Conservation (phyloP, 2,329 filamentous ascomycete species). For the Exophiala sp. region DNA sequence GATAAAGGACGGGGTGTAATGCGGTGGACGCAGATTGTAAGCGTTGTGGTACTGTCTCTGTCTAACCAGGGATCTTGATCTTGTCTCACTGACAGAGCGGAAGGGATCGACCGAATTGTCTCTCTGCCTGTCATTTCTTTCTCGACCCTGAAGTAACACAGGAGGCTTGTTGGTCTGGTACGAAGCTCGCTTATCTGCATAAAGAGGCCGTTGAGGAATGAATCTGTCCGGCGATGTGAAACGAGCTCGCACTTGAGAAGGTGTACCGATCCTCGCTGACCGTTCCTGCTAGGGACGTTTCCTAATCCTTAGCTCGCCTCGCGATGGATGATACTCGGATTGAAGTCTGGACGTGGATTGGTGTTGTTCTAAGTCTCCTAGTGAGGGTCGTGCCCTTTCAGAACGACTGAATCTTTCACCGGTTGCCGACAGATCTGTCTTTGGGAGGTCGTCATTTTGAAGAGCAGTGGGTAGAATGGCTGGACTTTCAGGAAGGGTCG, state of each 20-base stretch:
- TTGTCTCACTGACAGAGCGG: slow-evolving; percentile 38
- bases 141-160: slow-evolving; percentile 33
- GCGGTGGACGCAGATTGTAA: slow-evolving; percentile 19
- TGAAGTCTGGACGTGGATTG: slow-evolving; percentile 9
- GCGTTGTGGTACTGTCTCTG: slow-evolving; percentile 16
- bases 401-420: no score
- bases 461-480: background rate
- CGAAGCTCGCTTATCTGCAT: slow-evolving; percentile 30
- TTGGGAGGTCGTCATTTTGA: background rate
- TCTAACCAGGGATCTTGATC: slow-evolving; percentile 17
- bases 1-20: slow-evolving; percentile 27
- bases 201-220: slow-evolving; percentile 28
- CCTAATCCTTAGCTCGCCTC: background rate
- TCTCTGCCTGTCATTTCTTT: slow-evolving; percentile 45
- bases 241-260: slow-evolving; percentile 20
- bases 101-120: slow-evolving; percentile 53
- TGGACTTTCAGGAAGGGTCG: background rate
- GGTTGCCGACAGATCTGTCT: background rate
- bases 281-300: slow-evolving; percentile 22
- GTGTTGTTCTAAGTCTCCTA: slow-evolving; percentile 11
- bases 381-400: slow-evolving; percentile 1
- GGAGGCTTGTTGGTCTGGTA: slow-evolving; percentile 52
- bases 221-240: slow-evolving; percentile 55
- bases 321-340: slow-evolving; percentile 14
- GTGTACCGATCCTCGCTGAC: slow-evolving; percentile 11